phyloP scores from a whole-genome alignment of 129 eudicot genomes.

The Centaurea solstitialis region DNA sequence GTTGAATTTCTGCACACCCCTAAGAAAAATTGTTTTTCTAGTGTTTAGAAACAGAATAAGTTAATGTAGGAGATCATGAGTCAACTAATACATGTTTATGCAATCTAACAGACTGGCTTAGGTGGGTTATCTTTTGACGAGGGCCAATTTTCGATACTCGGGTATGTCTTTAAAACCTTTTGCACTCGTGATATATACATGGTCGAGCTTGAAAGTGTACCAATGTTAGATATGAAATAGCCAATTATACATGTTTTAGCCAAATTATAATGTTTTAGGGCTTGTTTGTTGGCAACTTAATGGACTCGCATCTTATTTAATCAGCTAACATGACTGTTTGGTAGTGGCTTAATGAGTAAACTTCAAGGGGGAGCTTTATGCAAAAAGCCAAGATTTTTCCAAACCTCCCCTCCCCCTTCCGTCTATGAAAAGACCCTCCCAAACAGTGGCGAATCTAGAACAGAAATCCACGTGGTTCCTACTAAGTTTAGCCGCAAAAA shows the following conservation, averaged over 20 bases:
- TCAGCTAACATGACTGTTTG: too few relatives aligned
- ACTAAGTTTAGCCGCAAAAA: too few relatives aligned
- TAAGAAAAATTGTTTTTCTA: background rate
- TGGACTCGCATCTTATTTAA: too few relatives aligned
- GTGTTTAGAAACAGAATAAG: background rate
- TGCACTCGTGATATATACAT: background rate
- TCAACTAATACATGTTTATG: slow-evolving; percentile 24
- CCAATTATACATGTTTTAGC: background rate
- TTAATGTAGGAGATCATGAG: background rate
- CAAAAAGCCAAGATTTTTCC: too few relatives aligned
- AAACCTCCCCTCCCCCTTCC: too few relatives aligned
- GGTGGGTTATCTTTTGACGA: slow-evolving; percentile 99
- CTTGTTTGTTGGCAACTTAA: too few relatives aligned
- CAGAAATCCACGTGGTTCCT: too few relatives aligned
- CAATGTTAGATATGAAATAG: background rate
- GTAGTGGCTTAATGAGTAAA: too few relatives aligned
- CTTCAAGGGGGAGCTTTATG: too few relatives aligned
- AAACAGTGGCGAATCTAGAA: too few relatives aligned
- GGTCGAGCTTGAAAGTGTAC: background rate
- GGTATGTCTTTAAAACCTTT: slow-evolving; percentile 53
- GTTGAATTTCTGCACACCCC: too few relatives aligned
- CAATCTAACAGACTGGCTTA: slow-evolving; percentile 79
- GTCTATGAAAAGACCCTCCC: too few relatives aligned
- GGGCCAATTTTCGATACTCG: slow-evolving; percentile 98
- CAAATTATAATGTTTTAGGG: background rate